Evolutionary conservation across 1,284 basidiomycete species (phyloP).

Genomic region (Salmacisia buchloeana): DNA sequence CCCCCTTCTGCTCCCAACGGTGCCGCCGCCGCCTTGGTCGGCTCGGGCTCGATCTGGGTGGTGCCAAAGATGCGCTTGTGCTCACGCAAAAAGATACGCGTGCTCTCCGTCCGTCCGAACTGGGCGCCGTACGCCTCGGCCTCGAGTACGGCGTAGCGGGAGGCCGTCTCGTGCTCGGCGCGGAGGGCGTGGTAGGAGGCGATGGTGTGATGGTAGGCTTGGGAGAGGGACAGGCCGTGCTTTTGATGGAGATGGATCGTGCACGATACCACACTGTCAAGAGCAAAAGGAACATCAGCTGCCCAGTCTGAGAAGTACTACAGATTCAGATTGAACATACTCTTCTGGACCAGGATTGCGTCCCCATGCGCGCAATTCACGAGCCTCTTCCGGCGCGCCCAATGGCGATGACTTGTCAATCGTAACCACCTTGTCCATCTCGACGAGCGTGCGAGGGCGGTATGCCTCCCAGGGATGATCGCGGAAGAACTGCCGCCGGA

Average conservation of each 20-base stretch:
- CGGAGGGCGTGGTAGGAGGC: constrained; percentile 72
- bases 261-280: constrained; percentile 71
- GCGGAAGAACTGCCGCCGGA: constrained; percentile 83
- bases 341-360: constrained; percentile 81
- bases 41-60: neutral
- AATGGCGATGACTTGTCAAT: constrained; percentile 4
- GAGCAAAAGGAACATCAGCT: constrained; percentile 1
- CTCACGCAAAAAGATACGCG: constrained; percentile 1
- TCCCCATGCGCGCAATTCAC: constrained; percentile 67
- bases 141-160: constrained; percentile 70
- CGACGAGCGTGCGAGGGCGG: constrained; percentile 71
- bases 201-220: constrained; percentile 63
- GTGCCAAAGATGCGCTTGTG: neutral
- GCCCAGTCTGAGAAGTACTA: neutral
- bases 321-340: constrained; percentile 58
- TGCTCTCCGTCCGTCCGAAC: constrained; percentile 57
- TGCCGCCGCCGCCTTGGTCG: too few species aligned
- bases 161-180: constrained; percentile 74
- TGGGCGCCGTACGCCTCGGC: constrained; percentile 71
- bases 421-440: constrained; percentile 54
- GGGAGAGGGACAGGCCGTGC: constrained; percentile 64
- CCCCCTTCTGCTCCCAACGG: neutral
- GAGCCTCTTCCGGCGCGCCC: constrained; percentile 62
- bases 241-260: constrained; percentile 69
- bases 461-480: constrained; percentile 96